Percentiles rank a stretch among this genome's conserved stretches.
Conservation (phyloP, 2,329 filamentous ascomycete species). For the Penicillium sp. region DNA sequence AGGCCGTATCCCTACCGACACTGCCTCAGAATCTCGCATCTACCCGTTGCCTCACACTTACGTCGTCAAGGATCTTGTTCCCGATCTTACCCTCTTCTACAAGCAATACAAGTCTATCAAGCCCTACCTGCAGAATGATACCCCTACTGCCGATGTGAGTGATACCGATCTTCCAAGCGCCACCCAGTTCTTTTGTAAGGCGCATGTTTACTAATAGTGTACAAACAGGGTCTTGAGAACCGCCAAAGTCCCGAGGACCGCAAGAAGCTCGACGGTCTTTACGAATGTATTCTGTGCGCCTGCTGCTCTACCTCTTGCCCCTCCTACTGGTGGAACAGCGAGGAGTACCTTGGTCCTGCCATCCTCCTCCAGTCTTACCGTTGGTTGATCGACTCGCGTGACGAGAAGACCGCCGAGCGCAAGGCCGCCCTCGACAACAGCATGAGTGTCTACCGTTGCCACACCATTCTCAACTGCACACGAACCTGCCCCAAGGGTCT, state of each 20-base stretch:
- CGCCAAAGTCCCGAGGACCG: constrained; percentile 89
- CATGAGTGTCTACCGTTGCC: constrained; percentile 98
- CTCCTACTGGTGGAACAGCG: constrained; percentile 99
- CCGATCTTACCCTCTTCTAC: constrained; percentile 98
- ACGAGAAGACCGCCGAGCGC: constrained; percentile 83
- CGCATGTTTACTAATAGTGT: not conserved
- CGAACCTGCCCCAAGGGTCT: constrained; percentile 97
- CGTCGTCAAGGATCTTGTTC: constrained; percentile 98
- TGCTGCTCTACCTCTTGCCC: constrained; percentile 99
- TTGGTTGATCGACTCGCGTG: constrained; percentile 93
- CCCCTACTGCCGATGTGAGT: constrained; percentile 77
- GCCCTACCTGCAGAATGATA: constrained; percentile 93
- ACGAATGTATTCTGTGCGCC: constrained; percentile 98
- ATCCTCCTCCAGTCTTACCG: constrained; percentile 97
- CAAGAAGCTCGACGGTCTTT: constrained; percentile 94
- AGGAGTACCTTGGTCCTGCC: constrained; percentile 96
- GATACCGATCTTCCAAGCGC: not conserved
- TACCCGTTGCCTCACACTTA: constrained; percentile 98
- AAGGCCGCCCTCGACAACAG: constrained; percentile 94
- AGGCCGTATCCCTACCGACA: constrained; percentile 93
- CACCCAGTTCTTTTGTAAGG: not conserved
- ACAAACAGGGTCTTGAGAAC: constrained; percentile 77
- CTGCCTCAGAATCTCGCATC: constrained; percentile 79
- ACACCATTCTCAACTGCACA: constrained; percentile 99
- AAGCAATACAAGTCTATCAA: constrained; percentile 99